Percentiles rank a stretch among this genome's conserved stretches.
phyloP scores from a whole-genome alignment of 2,329 filamentous ascomycete species.

The Epichloe aotearoae region DNA sequence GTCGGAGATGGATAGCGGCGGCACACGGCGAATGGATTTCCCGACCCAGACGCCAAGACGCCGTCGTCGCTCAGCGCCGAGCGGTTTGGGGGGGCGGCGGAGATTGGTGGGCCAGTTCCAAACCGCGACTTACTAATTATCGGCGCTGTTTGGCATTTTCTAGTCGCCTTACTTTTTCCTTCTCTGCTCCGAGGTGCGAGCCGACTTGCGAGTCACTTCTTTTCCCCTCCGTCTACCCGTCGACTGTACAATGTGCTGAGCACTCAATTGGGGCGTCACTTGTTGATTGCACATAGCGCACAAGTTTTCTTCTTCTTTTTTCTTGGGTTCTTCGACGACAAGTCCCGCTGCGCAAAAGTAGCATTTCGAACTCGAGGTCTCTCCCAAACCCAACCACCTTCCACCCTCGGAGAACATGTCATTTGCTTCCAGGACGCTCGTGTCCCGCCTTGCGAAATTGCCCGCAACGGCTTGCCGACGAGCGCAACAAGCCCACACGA shows the following conservation, averaged over 20 bases:
- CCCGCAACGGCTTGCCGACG: constrained; percentile 17
- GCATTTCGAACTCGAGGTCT: no score
- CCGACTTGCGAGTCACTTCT: background rate
- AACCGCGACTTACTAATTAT: constrained; percentile 6
- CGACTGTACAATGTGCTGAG: constrained; percentile 1
- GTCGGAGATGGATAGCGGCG: constrained; percentile 12
- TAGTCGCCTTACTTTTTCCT: constrained; percentile 5
- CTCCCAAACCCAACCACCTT: no score
- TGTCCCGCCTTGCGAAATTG: constrained; percentile 20
- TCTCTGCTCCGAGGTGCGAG: background rate
- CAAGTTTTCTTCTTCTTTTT: background rate
- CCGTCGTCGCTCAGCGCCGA: constrained; percentile 5
- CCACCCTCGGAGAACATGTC: constrained; percentile 10
- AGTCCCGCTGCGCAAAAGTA: no score
- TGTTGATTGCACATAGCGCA: background rate
- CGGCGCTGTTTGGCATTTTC: constrained; percentile 7
- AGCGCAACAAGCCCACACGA: constrained; percentile 13
- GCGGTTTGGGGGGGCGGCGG: background rate
- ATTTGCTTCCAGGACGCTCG: constrained; percentile 20
- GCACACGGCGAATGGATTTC: constrained; percentile 22
- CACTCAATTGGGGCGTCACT: background rate
- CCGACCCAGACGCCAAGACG: constrained; percentile 16
- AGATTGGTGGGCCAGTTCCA: background rate
- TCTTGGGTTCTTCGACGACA: background rate
- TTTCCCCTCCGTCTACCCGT: background rate